Percentiles rank a stretch among this genome's conserved stretches.
Conservation (phyloP, 139 green algal genomes). For the Asterochloris erici region DNA sequence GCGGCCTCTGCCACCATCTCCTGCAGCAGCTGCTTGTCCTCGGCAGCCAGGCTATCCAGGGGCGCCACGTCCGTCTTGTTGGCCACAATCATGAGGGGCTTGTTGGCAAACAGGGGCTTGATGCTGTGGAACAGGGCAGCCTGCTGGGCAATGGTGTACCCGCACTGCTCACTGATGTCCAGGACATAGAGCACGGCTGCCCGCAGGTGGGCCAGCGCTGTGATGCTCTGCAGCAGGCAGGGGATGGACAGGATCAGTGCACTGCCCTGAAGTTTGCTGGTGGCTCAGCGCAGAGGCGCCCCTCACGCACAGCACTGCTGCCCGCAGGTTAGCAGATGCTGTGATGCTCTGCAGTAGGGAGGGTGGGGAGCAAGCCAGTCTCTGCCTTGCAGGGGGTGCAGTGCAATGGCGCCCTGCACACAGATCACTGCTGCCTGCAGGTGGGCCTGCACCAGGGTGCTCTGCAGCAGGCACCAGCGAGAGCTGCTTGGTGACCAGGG, state of each 20-base stretch:
- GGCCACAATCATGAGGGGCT: conserved; percentile 93
- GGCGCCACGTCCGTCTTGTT: conserved; percentile 84
- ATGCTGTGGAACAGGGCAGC: conserved; percentile 95
- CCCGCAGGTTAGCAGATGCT: too few species aligned
- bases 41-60: conserved; percentile 30
- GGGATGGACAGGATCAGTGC: too few species aligned
- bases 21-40: conserved; percentile 67
- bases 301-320: too few species aligned
- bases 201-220: conserved; percentile 95
- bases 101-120: conserved; percentile 98
- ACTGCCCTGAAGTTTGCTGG: too few species aligned
- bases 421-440: conserved; percentile 95
- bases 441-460: conserved; percentile 97
- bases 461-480: conserved; percentile 40
- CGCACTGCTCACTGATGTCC: conserved; percentile 93
- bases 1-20: conserved; percentile 76
- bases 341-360: too few species aligned
- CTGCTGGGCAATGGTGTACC: conserved; percentile 93
- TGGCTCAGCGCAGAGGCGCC: too few species aligned
- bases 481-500: too few species aligned
- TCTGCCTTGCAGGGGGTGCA: too few species aligned
- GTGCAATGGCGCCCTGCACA: conserved; percentile 86
- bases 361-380: too few species aligned
- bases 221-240: conserved; percentile 76
- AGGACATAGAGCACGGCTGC: conserved; percentile 96